Percentiles rank a stretch among this genome's conserved stretches.
Evolutionary conservation across 2,329 filamentous ascomycete species (phyloP).

Genomic region (Arthrobotrys entomopaga): DNA sequence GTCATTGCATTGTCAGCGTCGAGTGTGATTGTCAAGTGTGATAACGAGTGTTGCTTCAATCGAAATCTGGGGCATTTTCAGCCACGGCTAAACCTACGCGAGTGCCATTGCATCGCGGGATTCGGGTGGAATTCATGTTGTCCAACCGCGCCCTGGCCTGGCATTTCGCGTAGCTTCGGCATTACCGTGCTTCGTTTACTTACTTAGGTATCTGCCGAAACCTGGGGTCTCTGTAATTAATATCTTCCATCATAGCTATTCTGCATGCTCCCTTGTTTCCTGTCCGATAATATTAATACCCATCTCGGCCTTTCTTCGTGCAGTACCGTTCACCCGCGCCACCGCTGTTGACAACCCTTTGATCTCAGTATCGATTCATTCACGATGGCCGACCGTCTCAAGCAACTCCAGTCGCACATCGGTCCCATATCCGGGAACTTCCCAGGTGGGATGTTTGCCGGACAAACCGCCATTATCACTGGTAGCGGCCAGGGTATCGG

Average conservation of each 20-base stretch:
- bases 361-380: not conserved
- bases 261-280: not conserved
- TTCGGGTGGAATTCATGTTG: conserved; percentile 6
- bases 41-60: not conserved
- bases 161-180: conserved; percentile 20
- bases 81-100: conserved; percentile 38
- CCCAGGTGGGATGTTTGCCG: conserved; percentile 79
- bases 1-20: too few species aligned
- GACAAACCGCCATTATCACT: conserved; percentile 87
- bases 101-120: conserved; percentile 4
- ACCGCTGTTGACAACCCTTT: too few species aligned
- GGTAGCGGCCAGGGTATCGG: conserved; percentile 88
- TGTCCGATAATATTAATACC: too few species aligned
- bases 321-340: too few species aligned
- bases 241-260: conserved; percentile 1
- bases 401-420: conserved; percentile 80
- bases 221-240: not conserved
- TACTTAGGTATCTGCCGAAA: conserved; percentile 38
- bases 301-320: too few species aligned
- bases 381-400: conserved; percentile 66
- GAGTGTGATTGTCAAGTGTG: too few species aligned
- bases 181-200: conserved; percentile 5
- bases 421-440: conserved; percentile 67
- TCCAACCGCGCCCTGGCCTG: not conserved
- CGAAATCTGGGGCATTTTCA: conserved; percentile 37